Base-by-base conservation (phyloP, 1,284 basidiomycete species). In the Heliocybe sulcata region DNA sequence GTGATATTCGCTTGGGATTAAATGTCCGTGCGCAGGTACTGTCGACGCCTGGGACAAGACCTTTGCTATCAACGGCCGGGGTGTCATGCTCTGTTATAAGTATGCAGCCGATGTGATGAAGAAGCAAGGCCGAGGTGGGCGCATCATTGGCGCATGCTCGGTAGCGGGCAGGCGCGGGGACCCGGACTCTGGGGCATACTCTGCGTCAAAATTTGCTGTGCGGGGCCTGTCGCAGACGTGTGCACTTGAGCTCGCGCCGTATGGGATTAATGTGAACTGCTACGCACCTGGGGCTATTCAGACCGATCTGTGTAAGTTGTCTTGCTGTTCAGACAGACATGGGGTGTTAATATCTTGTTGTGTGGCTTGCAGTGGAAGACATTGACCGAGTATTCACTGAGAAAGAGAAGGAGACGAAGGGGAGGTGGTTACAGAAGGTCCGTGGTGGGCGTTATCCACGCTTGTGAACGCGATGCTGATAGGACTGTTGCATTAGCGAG, bases 211-310 rank as follows among this genome's bases (percentile, higher is more conserved):
- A 55, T 63, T 62, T 45, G 61, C 61, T 16, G 38, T 63, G 35
- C 56, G 61, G 1, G 61, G 58, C 19, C 48, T 63, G 31, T 59
- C 61, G 1, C 61, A 63, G 25, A 51, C 33, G 23, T 54, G 60
- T 58, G 68, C 67, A 12, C 38, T 59, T 25, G 74, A 76, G 52
- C 59, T 71, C 14, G 71, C 66, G 1, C 53, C 42, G 23, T 53
- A 67, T 52, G 61, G 62, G 20, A 69, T 71, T 55, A 71, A 67
- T 8, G 67, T 67, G 25, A 71, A 71, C 50, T 61, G 64, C 22
- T 71, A 70, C 58, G 66, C 66, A n/a, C 69, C 69, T 2, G 63
- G 65, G 2, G n/a, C 11, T 19, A 23, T 58, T n/a, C 45, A 59
- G 8, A 61, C 59, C 26, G 29, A 11, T 20, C 16, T 61, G 51